Evolutionary conservation across 495 filamentous ascomycete species (phyloP), one percentile per base, ranked within the genome.

Genomic region (Jackrogersella multiformis): DNA sequence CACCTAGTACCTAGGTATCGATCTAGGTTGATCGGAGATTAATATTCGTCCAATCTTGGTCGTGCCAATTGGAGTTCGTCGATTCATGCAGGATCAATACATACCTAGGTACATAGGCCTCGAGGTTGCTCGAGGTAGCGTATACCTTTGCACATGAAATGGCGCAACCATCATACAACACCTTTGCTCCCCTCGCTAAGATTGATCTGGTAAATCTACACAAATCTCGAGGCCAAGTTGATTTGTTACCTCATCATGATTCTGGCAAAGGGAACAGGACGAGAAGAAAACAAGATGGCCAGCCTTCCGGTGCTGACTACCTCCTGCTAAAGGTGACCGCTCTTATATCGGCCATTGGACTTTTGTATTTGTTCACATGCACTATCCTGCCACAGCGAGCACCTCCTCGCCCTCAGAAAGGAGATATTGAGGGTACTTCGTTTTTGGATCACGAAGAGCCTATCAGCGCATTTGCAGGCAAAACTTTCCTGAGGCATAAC

Each of bases 401-500:
- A 12, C 12, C 42, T 48, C 20, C 51, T 15, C 56, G 5, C 10
- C 23, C 36, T 4, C 13, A 45, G 21, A 32, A 35, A 5, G 36
- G 21, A 26, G 32, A 28, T 23, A 21, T 52, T 5, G 55, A 44
- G 7, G 66, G 71, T 13, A 77, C 74, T 12, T 63, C 69, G 2
- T 77, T 77, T 49, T 53, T 77, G 9, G 67, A 77, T 48, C 74
- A 75, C 38, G 73, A 74, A n/a, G 63, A 39, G 39, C 75, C 61
- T 7, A 74, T 72, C 64, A 74, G 57, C 65, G 56, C 74, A 53
- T 78, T 74, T 54, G 69, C 56, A 1, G 74, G 73, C 20, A 73
- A 68, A 44, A 68, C 69, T 16, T 75, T 75, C 39, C 21, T 77
- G 38, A 66, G 35, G 55, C 74, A 79, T 46, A 82, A 81, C 45